These are phyloP conservation scores for Thalassiosira mediterranea DNA, from an alignment of 352 stramenopile genomes.

Conservation along the genomic window DNA sequence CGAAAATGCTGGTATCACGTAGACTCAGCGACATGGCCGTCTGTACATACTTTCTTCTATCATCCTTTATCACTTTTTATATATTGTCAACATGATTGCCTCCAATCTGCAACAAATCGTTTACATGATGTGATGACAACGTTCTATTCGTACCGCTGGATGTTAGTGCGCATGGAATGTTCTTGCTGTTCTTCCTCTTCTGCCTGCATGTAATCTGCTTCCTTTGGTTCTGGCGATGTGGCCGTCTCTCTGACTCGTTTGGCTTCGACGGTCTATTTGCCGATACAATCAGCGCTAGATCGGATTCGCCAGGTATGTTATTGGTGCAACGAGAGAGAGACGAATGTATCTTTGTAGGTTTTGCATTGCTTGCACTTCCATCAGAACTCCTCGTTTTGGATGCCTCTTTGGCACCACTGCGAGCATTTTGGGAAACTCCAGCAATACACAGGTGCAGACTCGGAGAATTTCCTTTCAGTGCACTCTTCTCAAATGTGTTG, in stretches of 20 bases:
- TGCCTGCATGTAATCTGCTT: neutral
- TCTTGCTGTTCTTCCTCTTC: neutral
- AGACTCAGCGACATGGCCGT: no score
- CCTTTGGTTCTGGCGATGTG: neutral
- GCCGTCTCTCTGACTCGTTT: neutral
- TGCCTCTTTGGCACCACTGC: neutral
- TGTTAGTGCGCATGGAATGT: neutral
- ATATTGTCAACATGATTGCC: neutral
- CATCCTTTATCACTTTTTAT: no score
- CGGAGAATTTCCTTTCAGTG: neutral
- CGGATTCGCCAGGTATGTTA: neutral
- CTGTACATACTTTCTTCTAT: no score
- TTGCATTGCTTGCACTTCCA: no score
- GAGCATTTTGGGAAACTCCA: slow-evolving; percentile 1
- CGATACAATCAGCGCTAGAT: neutral
- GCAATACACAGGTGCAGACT: neutral
- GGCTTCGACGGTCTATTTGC: neutral
- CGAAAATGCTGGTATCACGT: no score
- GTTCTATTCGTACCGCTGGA: neutral
- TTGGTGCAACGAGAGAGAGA: neutral
- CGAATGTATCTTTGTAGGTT: no score
- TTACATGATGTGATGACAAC: neutral
- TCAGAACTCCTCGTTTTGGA: neutral
- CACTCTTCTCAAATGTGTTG: slow-evolving; percentile 2
- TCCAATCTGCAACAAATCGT: neutral